These are phyloP conservation scores for Diaporthe vaccinii DNA, from an alignment of 2,329 filamentous ascomycete genomes.

Conservation along the genomic window DNA sequence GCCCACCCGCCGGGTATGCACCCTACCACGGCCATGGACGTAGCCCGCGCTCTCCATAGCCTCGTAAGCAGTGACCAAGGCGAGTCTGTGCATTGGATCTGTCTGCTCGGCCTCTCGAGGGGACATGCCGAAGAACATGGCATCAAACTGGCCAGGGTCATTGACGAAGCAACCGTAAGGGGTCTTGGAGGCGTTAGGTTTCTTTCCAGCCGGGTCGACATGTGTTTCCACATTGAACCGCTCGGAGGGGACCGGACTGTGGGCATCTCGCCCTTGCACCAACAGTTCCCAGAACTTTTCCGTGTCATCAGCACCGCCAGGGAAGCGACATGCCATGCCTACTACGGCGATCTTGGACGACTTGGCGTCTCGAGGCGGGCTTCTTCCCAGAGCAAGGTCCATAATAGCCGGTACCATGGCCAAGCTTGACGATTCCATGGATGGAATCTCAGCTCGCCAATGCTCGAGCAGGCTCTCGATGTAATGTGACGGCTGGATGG, in stretches of 20 bases:
- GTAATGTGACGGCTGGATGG: slow-evolving; percentile 5
- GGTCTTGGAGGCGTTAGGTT: slow-evolving; percentile 78
- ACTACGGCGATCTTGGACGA: slow-evolving; percentile 44
- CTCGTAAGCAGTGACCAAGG: slow-evolving; percentile 82
- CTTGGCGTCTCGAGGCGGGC: neutral
- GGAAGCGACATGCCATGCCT: slow-evolving; percentile 50
- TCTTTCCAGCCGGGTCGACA: slow-evolving; percentile 78
- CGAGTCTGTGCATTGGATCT: slow-evolving; percentile 82
- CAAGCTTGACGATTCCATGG: neutral
- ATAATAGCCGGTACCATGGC: neutral
- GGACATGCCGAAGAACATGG: slow-evolving; percentile 87
- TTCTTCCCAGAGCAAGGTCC: neutral
- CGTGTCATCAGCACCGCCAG: slow-evolving; percentile 45
- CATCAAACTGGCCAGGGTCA: slow-evolving; percentile 80
- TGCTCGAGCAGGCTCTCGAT: neutral
- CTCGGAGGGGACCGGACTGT: slow-evolving; percentile 75
- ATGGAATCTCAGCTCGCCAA: neutral
- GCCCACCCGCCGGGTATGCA: slow-evolving; percentile 69
- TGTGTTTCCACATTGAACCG: slow-evolving; percentile 80
- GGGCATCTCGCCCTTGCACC: slow-evolving; percentile 80
- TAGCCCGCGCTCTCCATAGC: slow-evolving; percentile 83
- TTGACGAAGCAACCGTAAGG: slow-evolving; percentile 79
- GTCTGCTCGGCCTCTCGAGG: slow-evolving; percentile 81
- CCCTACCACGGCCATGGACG: slow-evolving; percentile 70
- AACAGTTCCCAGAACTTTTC: slow-evolving; percentile 62